Percentiles rank a stretch among this genome's conserved stretches.
phyloP scores from a whole-genome alignment of 208 protist species.

The Crithidia mellificae region DNA sequence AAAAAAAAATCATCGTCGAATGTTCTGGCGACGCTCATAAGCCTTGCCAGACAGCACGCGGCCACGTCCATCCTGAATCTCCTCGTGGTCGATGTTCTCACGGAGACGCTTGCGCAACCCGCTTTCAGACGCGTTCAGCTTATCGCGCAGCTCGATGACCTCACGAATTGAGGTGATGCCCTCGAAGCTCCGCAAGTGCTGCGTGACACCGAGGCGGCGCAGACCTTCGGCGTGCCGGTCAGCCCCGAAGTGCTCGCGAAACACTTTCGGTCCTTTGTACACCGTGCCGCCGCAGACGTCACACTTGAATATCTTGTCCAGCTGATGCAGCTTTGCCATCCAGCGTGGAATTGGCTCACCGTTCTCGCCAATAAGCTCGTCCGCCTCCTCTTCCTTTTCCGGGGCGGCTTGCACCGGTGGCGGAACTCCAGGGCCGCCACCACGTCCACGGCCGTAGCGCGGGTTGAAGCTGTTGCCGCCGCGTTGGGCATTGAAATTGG shows the following conservation, averaged over 20 bases:
- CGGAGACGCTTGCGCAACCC: slow-evolving; percentile 63
- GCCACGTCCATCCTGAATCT: slow-evolving; percentile 81
- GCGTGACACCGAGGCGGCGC: slow-evolving; percentile 68
- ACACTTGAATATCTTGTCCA: slow-evolving; percentile 80
- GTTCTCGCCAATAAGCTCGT: slow-evolving; percentile 73
- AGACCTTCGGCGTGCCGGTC: slow-evolving; percentile 85
- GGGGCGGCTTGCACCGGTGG: not conserved
- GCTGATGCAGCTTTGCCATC: slow-evolving; percentile 80
- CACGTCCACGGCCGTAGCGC: not conserved
- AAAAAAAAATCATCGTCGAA: not conserved
- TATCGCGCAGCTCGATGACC: slow-evolving; percentile 79
- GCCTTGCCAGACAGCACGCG: slow-evolving; percentile 75
- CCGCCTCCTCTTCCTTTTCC: slow-evolving; percentile 38
- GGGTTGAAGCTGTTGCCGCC: not conserved
- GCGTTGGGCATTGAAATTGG: too few species aligned
- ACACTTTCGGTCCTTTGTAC: slow-evolving; percentile 85
- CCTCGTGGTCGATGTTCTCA: slow-evolving; percentile 76
- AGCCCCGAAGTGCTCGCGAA: slow-evolving; percentile 82
- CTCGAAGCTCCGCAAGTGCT: slow-evolving; percentile 72
- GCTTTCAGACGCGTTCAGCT: slow-evolving; percentile 28
- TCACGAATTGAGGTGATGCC: slow-evolving; percentile 75
- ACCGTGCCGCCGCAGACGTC: slow-evolving; percentile 89
- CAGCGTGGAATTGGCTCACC: slow-evolving; percentile 80
- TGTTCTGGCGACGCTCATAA: slow-evolving; percentile 62
- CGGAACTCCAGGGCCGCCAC: slow-evolving; percentile 1